Percentiles rank a stretch among this genome's conserved stretches.
Evolutionary conservation across 75 land plant species (phyloP).

Genomic region (Selaginella moellendorffii): DNA sequence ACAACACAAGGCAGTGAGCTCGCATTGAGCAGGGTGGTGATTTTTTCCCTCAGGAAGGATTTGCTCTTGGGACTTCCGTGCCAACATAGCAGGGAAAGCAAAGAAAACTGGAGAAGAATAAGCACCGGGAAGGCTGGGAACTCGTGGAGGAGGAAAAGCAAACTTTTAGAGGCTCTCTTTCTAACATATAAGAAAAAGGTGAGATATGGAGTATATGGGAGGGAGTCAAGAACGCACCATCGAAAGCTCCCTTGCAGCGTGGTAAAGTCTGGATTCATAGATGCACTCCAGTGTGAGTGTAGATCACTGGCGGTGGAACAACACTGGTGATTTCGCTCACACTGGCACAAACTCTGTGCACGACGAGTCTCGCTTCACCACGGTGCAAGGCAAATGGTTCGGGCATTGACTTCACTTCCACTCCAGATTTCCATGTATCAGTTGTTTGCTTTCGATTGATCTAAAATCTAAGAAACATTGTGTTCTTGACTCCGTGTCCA

Average conservation of each 20-base stretch:
- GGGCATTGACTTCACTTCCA: conserved; percentile 59
- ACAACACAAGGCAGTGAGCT: too few species aligned
- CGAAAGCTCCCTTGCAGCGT: neutral
- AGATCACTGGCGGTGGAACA: neutral
- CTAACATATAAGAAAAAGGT: neutral
- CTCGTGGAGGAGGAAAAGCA: too few species aligned
- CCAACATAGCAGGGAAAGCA: neutral
- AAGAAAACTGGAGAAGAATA: too few species aligned
- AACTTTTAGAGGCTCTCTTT: neutral
- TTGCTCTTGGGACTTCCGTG: neutral
- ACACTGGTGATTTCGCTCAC: neutral
- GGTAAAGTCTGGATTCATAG: neutral
- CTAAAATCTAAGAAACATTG: too few species aligned
- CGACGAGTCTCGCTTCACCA: conserved; percentile 22
- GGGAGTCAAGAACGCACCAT: neutral
- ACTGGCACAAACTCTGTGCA: too few species aligned
- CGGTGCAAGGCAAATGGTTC: conserved; percentile 66
- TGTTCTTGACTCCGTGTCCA: too few species aligned
- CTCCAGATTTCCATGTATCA: conserved; percentile 10
- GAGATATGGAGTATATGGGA: too few species aligned
- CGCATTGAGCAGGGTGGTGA: neutral
- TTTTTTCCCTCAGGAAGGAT: neutral
- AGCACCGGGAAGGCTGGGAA: too few species aligned
- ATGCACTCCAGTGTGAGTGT: neutral
- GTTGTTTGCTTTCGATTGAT: too few species aligned